A percentile compares a stretch with the other conserved stretches of the same genome.
phyloP scores from a whole-genome alignment of 495 filamentous ascomycete species.

The Hypoxylon cercidicola region DNA sequence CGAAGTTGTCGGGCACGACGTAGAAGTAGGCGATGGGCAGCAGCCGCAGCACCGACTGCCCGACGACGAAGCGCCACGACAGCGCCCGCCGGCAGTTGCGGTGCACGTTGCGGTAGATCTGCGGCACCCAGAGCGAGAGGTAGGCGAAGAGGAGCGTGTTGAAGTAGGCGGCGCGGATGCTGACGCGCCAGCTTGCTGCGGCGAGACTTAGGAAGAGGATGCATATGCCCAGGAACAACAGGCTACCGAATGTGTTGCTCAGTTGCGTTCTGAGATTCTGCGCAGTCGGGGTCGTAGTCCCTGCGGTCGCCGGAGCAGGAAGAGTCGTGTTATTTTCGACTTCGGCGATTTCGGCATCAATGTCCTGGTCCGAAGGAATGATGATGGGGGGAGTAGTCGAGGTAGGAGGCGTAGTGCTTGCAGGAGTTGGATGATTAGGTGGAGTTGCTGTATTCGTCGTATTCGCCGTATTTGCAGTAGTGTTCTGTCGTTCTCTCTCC shows the following conservation, averaged over 20 bases:
- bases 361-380: conserved; percentile 85
- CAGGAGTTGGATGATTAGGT: conserved; percentile 65
- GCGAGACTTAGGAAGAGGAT: conserved; percentile 80
- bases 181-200: conserved; percentile 76
- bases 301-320: conserved; percentile 47
- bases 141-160: conserved; percentile 75
- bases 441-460: conserved; percentile 33
- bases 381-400: conserved; percentile 70
- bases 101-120: conserved; percentile 88
- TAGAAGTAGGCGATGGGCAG: conserved; percentile 86
- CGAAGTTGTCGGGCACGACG: conserved; percentile 74
- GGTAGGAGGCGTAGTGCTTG: conserved; percentile 69
- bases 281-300: conserved; percentile 46
- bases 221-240: conserved; percentile 75
- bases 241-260: conserved; percentile 80
- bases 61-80: conserved; percentile 86
- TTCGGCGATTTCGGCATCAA: conserved; percentile 66
- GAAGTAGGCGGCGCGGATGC: conserved; percentile 75
- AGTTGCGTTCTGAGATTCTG: conserved; percentile 58
- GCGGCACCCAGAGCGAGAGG: conserved; percentile 90
- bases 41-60: conserved; percentile 80
- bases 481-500: conserved; percentile 54
- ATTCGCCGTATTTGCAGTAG: conserved; percentile 28
- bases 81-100: conserved; percentile 91
- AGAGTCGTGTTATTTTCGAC: conserved; percentile 47